Conservation (phyloP, 257 asterid species). For the Solanum bukasovii region DNA sequence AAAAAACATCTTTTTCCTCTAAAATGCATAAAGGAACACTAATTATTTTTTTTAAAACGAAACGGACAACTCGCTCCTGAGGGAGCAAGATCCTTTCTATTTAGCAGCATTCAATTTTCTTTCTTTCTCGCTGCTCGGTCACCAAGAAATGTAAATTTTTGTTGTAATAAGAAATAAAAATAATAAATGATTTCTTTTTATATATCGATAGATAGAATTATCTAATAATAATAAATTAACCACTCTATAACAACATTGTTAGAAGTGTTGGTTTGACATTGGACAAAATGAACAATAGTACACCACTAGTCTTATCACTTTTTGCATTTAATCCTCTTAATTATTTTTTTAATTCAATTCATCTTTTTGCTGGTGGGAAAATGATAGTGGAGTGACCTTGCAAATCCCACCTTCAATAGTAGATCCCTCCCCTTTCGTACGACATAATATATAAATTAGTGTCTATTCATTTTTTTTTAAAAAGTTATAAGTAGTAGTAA, state of each 20-base stretch:
- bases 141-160: too few species aligned
- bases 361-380: conserved; percentile 1
- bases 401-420: background rate
- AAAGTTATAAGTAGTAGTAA: too few species aligned
- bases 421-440: background rate
- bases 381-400: conserved; percentile 1
- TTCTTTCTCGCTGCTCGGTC: too few species aligned
- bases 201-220: background rate
- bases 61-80: too few species aligned
- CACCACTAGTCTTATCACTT: background rate
- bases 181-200: background rate
- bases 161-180: background rate
- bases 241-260: background rate
- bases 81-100: too few species aligned
- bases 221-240: background rate
- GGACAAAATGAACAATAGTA: background rate
- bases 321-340: background rate
- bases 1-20: too few species aligned
- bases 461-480: background rate
- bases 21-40: too few species aligned
- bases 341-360: background rate
- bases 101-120: too few species aligned
- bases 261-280: background rate
- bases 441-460: background rate
- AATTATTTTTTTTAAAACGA: too few species aligned